A percentile compares a stretch with the other conserved stretches of the same genome.
phyloP scores from a whole-genome alignment of 305 asterid species.

The Solanum aculeatissimum region DNA sequence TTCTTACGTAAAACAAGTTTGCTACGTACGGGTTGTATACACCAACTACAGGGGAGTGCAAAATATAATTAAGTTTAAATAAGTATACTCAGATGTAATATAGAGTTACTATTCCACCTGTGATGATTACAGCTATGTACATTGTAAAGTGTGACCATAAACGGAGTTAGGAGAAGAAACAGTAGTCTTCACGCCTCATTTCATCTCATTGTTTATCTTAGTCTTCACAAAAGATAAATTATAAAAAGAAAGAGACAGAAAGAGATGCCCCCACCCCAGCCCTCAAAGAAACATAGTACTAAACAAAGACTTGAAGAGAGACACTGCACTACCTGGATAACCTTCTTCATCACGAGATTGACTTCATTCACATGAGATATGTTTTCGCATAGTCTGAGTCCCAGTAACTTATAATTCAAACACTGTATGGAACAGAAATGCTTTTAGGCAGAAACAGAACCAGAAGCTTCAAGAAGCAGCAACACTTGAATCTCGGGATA shows the following conservation, averaged over 20 bases:
- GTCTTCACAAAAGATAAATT: neutral
- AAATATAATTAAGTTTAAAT: neutral
- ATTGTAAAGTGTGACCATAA: neutral
- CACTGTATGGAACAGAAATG: constrained; percentile 33
- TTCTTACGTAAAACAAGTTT: neutral
- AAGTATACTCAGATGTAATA: neutral
- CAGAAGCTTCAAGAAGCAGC: neutral
- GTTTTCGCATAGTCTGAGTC: constrained; percentile 73
- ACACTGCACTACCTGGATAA: constrained; percentile 50
- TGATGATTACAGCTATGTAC: neutral
- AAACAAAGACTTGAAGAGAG: neutral
- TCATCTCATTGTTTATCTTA: neutral
- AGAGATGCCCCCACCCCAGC: neutral
- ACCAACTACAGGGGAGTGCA: neutral
- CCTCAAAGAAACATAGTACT: neutral
- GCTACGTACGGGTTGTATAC: neutral
- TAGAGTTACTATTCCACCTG: neutral
- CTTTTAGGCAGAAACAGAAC: constrained; percentile 1
- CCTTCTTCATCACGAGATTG: constrained; percentile 42
- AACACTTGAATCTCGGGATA: neutral
- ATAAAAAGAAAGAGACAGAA: neutral
- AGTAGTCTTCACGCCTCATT: neutral
- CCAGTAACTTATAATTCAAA: constrained; percentile 80
- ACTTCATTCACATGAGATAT: constrained; percentile 43
- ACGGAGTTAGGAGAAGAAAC: neutral